phyloP scores from a whole-genome alignment of 768 basidiomycete species.

The Tremella fuciformis region DNA sequence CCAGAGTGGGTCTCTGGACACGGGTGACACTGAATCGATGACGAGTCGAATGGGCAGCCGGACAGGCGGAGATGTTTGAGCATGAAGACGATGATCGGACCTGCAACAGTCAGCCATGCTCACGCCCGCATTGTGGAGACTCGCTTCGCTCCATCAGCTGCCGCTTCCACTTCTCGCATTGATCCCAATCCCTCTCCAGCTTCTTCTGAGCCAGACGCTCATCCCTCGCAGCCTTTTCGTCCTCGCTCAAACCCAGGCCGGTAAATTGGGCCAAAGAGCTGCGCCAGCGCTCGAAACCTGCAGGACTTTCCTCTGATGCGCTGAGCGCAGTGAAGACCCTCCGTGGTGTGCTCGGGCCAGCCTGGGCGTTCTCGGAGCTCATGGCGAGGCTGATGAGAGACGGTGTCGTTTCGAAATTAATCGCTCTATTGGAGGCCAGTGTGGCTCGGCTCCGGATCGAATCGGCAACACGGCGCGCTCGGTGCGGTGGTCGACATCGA shows the following conservation, averaged over 20 bases:
- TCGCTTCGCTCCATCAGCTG: conserved; percentile 68
- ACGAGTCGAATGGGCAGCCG: conserved; percentile 67
- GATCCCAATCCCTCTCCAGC: conserved; percentile 53
- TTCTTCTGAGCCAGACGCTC: conserved; percentile 48
- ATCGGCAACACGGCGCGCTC: no score
- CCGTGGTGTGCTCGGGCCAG: conserved; percentile 15
- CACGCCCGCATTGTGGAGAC: conserved; percentile 33
- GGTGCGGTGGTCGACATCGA: no score
- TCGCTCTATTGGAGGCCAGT: no score
- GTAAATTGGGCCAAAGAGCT: conserved; percentile 57
- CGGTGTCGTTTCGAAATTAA: no score
- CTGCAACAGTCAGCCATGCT: conserved; percentile 53
- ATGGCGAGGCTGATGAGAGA: neutral
- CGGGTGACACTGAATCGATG: conserved; percentile 77
- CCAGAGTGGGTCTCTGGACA: conserved; percentile 73
- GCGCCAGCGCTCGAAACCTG: conserved; percentile 60
- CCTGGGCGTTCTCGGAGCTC: conserved; percentile 2
- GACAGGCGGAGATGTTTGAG: conserved; percentile 77
- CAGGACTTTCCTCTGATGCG: conserved; percentile 4
- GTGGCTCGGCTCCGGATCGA: no score
- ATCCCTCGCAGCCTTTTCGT: conserved; percentile 52
- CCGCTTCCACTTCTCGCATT: conserved; percentile 68
- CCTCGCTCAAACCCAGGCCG: conserved; percentile 58
- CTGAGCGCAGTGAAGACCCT: neutral
- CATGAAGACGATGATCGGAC: conserved; percentile 85